Evolutionary conservation across 768 basidiomycete species (phyloP), one percentile per base, ranked within the genome.

Genomic region (Asterophora lycoperdoides): DNA sequence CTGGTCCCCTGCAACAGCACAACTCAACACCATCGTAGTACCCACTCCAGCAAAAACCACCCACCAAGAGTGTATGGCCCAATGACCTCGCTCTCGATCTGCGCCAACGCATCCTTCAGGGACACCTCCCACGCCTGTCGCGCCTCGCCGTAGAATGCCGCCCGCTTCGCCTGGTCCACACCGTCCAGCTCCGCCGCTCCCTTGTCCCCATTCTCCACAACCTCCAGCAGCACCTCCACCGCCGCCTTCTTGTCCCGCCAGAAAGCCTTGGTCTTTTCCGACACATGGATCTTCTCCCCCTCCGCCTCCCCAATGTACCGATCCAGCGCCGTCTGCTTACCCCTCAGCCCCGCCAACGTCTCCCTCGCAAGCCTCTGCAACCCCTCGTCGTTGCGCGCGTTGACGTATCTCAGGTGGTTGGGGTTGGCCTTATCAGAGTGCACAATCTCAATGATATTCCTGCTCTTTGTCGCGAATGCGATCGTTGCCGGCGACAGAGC

Each of bases 401-500:
- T 82, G 47, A 80, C 56, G 59, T 73, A 77, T 38, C 70, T 64
- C 54, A 93, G 70, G 34, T 69, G 73, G 51, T 80, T 77, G 5
- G 89, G 89, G 58, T 84, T 75, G 8, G 77, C 82, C 1, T 72
- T 71, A 1, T 79, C 75, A 2, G 80, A 75, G 60, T 92, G 86
- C 1, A 86, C 66, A 9, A 79, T 72, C 69, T 75, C 54, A 77
- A 79, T 52, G 74, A 83, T 56, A 8, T 75, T 69, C 33, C 73
- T 72, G 18, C 80, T 83, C 9, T 64, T 67, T n/a, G 69, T 64
- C 44, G 72, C 66, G 59, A 84, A 79, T n/a, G 81, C 84, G 52
- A 92, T 80, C 3, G 91, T 92, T 1, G 90, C 89, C 1, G 91
- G 90, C 14, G 84, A 74, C 18, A 93, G 71, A 0, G 79, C 71